These are phyloP conservation scores for Nakaseomyces uthaithaninus DNA, from an alignment of 1,139 yeast species.

Conservation along the genomic window DNA sequence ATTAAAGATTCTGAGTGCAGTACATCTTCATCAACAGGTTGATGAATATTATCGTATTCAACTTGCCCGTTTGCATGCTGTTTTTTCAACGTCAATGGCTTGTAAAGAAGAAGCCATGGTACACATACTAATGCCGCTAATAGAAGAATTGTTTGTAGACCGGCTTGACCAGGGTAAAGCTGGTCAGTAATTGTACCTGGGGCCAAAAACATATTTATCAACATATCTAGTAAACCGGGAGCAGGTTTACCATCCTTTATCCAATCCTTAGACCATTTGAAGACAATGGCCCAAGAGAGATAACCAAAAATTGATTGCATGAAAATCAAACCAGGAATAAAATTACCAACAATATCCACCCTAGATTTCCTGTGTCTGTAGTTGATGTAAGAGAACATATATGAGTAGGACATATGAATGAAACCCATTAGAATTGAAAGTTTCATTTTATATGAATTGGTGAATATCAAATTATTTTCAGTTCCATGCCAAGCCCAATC, in stretches of 20 bases:
- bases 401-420: slow-evolving; percentile 69
- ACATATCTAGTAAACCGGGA: slow-evolving; percentile 73
- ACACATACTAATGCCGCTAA: slow-evolving; percentile 61
- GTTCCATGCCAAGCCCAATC: slow-evolving; percentile 81
- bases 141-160: slow-evolving; percentile 52
- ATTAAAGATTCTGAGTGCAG: slow-evolving; percentile 34
- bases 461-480: slow-evolving; percentile 62
- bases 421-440: slow-evolving; percentile 74
- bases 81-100: slow-evolving; percentile 47
- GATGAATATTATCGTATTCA: slow-evolving; percentile 3
- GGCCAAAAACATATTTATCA: slow-evolving; percentile 70
- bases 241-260: slow-evolving; percentile 58
- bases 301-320: slow-evolving; percentile 83
- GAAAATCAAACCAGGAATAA: slow-evolving; percentile 68
- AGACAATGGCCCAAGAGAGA: slow-evolving; percentile 59
- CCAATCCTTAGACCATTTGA: slow-evolving; percentile 80
- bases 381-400: slow-evolving; percentile 59
- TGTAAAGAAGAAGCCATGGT: slow-evolving; percentile 63
- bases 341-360: slow-evolving; percentile 68
- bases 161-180: slow-evolving; percentile 55
- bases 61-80: slow-evolving; percentile 20
- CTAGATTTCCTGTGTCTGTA: slow-evolving; percentile 48
- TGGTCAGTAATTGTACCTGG: slow-evolving; percentile 68
- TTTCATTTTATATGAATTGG: slow-evolving; percentile 78
- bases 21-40: slow-evolving; percentile 27